A percentile compares a stretch with the other conserved stretches of the same genome.
Conservation (phyloP, 2,329 filamentous ascomycete species). For the Exophiala spinifera region DNA sequence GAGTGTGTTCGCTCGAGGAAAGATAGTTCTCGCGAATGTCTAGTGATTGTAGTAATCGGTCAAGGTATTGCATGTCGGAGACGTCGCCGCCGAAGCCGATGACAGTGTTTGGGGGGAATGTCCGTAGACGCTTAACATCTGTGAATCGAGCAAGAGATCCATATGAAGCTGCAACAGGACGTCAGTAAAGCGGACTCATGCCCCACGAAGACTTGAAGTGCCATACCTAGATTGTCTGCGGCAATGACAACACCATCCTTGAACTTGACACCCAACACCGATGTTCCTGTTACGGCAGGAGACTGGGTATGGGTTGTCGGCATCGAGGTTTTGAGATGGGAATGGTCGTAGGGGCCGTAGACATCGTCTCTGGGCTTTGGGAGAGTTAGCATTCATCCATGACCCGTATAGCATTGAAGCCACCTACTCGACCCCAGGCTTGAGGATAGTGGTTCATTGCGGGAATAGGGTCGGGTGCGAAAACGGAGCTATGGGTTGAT, state of each 20-base stretch:
- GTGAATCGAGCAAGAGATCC: conserved; percentile 95
- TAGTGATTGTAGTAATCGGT: conserved; percentile 82
- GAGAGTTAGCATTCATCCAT: conserved; percentile 33
- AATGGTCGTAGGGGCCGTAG: conserved; percentile 88
- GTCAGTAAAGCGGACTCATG: conserved; percentile 2
- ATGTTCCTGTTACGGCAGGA: conserved; percentile 93
- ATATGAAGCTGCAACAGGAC: conserved; percentile 70
- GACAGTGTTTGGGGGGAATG: conserved; percentile 78
- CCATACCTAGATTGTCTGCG: conserved; percentile 89
- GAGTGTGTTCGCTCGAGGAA: conserved; percentile 46
- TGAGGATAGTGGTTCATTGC: conserved; percentile 65
- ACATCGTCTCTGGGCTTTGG: conserved; percentile 89
- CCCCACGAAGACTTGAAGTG: conserved; percentile 7
- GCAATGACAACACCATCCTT: conserved; percentile 95
- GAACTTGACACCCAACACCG: conserved; percentile 92
- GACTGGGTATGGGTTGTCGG: conserved; percentile 86
- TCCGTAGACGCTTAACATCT: conserved; percentile 89
- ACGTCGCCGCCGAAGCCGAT: conserved; percentile 96
- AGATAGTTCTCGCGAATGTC: conserved; percentile 87
- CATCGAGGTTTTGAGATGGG: conserved; percentile 68
- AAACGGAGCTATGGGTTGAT: background rate
- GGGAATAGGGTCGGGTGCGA: background rate
- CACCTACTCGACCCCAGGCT: conserved; percentile 63
- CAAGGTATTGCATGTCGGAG: conserved; percentile 98
- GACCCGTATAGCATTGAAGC: conserved; percentile 11